Base-by-base conservation (phyloP, 1,139 yeast genomes). In the Candida sp. region DNA sequence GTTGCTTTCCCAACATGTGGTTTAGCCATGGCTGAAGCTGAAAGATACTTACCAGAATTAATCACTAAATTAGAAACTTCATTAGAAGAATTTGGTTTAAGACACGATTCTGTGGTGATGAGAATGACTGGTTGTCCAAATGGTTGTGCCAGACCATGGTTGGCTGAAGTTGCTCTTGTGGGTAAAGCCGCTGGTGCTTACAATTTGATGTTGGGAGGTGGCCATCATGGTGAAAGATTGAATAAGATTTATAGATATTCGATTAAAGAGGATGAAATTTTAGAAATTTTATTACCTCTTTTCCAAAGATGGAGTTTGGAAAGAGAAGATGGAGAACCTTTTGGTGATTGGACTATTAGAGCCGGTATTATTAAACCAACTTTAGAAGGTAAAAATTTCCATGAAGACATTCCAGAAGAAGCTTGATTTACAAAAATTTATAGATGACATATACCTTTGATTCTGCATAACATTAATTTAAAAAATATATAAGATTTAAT, bases 61-160 rank as follows among this genome's bases (percentile, higher is more conserved):
- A 81, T 93, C 53, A 68, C 84, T 51, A 88, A 89, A 67, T 72
- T 93, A 48, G 99, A 93, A 66, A 80, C 73, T 11, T 82, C 90
- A 5, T 75, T 93, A 49, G 98, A 91, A 66, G 96, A 90, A 57
- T 83, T 83, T 52, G 99, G 99, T 5, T 78, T 93, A 55, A 86
- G 97, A 63, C 97, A 90, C 60, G 98, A 93, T 64, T 84, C 96
- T 5, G 79, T 93, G 53, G 96, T 90, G 29, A 87, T 93, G 96
- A 83, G 99, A 72, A 91, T 93, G 97, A 90, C 98, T 36, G 99
- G 99, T 49, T 93, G 99, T 77, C 97, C 98, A 45, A 93, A 93
- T 64, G 99, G 98, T 53, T 93, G 99, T 75, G 93, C 99, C 23
- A 83, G 99, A 66, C 98, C 98, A 21, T 93, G 97, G 97, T 72